Percentiles rank a stretch among this genome's conserved stretches.
Evolutionary conservation across 2,329 filamentous ascomycete species (phyloP).

Genomic region (Aspergillus brunneoviolaceus): DNA sequence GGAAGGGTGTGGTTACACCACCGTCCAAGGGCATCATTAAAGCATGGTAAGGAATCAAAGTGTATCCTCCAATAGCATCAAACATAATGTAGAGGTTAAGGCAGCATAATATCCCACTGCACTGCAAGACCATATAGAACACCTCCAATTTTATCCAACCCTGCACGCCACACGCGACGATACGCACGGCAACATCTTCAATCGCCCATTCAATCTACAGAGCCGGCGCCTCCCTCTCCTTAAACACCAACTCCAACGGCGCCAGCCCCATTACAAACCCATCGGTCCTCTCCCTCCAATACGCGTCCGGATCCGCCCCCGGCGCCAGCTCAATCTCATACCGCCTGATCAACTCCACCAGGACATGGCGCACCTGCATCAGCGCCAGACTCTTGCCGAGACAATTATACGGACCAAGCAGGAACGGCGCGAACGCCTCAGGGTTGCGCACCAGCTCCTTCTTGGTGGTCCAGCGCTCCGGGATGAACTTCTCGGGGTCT

Average conservation of each 20-base stretch:
- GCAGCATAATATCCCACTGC: no score
- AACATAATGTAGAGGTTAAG: no score
- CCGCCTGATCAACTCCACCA: constrained; percentile 4
- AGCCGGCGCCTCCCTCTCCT: background rate
- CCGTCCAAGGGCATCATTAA: no score
- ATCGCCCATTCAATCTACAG: no score
- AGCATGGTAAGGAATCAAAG: no score
- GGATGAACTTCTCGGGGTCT: constrained; percentile 15
- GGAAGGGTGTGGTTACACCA: no score
- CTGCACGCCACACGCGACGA: no score
- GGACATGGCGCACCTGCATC: constrained; percentile 19
- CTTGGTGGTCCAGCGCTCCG: constrained; percentile 19
- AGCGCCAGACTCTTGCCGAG: constrained; percentile 21
- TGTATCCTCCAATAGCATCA: no score
- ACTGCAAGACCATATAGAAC: no score
- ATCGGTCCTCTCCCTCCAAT: background rate
- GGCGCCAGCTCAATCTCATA: constrained; percentile 9
- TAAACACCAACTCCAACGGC: constrained; percentile 3
- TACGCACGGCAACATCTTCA: no score
- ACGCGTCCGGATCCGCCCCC: background rate
- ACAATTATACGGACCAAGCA: constrained; percentile 11
- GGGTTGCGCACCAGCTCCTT: constrained; percentile 18
- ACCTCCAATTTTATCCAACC: no score
- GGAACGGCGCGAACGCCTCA: constrained; percentile 19
- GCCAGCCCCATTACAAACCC: constrained; percentile 4